Percentiles rank a stretch among this genome's conserved stretches.
Conservation (phyloP, 2,329 filamentous ascomycete genomes). For the Colletotrichum sp. region DNA sequence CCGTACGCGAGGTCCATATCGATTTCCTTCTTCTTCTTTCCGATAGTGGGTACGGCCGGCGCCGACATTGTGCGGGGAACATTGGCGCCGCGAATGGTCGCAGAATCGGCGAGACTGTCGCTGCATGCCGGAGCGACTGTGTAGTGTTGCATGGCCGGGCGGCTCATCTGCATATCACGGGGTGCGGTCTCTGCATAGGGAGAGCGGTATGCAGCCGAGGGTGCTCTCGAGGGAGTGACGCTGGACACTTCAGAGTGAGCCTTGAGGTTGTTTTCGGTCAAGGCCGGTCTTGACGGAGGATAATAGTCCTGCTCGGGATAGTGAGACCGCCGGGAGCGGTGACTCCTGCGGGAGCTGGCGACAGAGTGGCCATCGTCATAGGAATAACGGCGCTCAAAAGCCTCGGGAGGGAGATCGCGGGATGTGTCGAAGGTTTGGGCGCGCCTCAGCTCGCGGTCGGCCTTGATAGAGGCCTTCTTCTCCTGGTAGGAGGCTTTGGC, state of each 20-base stretch:
- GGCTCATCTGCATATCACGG: conserved; percentile 43
- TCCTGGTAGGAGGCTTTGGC: conserved; percentile 88
- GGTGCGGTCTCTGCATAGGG: conserved; percentile 50
- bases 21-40: conserved; percentile 56
- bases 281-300: conserved; percentile 36
- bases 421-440: conserved; percentile 60
- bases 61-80: conserved; percentile 46
- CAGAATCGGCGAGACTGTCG: conserved; percentile 18
- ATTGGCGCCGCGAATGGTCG: conserved; percentile 25
- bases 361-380: conserved; percentile 38
- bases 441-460: conserved; percentile 65
- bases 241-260: conserved; percentile 58
- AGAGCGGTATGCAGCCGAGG: conserved; percentile 37
- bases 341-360: conserved; percentile 48
- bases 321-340: conserved; percentile 41
- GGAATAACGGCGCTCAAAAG: conserved; percentile 29
- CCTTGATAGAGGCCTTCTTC: conserved; percentile 82
- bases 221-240: conserved; percentile 45
- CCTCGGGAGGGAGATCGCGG: conserved; percentile 23
- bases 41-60: conserved; percentile 34
- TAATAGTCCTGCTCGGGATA: conserved; percentile 25
- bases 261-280: conserved; percentile 60
- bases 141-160: conserved; percentile 21
- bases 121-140: conserved; percentile 30
- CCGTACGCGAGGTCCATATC: conserved; percentile 96